Base-by-base conservation (phyloP, 2,329 filamentous ascomycete genomes). In the Trichoderma pleuroti region DNA sequence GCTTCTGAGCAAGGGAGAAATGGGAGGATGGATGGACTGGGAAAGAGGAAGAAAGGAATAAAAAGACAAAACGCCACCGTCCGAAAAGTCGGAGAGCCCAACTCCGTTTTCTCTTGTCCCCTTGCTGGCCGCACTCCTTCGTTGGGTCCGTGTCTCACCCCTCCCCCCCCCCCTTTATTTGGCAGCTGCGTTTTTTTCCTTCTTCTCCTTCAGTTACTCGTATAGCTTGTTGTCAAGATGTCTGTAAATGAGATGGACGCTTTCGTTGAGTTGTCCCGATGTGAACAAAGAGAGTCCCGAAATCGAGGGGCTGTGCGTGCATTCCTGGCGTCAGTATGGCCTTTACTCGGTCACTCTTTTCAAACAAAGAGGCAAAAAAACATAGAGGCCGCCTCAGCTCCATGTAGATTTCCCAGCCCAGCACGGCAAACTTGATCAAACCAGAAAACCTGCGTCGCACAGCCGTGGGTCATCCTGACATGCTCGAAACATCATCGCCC, bases 381-480 rank as follows among this genome's bases (percentile, higher is more conserved):
- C n/a, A n/a, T n/a, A 28, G 26, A 28, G n/a, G 5, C 18, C n/a
- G 42, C 18, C 10, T 21, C 18, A 49, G 42, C n/a, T 21, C 4
- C 21, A 52, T 52, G 24, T 52, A 6, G 2, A 52, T 24, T 12
- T 52, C 46, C n/a, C n/a, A n/a, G 39, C 39, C 4, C 4, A 24
- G 46, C 46, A 49, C 1, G 14, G 46, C 46, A 24, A 49, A 42
- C 36, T 18, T 4, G 36, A 42, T 42, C n/a, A 4, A 42, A 42
- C 36, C 21, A 24, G 3, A 26, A 14, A 21, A 68, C 65, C 34
- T 68, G 54, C 36, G 18, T 42, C 16, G 54, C 52, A 56, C n/a
- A 39, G 65, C 42, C 65, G 65, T 36, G 70, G 70, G 70, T 70
- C 70, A 69, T 68, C 70, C 64, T 64, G 70, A 71, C 70, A 57